A percentile compares a stretch with the other conserved stretches of the same genome.
These are phyloP conservation scores for Pythium vanterpoolii DNA, from an alignment of 352 stramenopile species.

Conservation along the genomic window DNA sequence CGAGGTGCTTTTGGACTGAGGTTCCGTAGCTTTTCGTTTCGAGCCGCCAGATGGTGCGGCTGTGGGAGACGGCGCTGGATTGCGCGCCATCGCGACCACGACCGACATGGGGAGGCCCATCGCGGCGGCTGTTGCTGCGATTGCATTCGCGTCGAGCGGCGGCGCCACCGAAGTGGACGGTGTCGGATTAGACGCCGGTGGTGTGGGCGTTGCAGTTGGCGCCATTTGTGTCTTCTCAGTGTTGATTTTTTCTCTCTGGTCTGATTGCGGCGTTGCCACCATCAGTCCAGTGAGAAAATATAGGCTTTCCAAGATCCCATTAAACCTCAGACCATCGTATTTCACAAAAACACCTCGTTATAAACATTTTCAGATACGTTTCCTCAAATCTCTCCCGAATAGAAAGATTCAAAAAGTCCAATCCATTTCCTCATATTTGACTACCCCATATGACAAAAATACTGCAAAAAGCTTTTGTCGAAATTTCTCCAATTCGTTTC, in stretches of 20 bases:
- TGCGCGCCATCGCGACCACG: too few species aligned
- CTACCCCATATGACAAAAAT: neutral
- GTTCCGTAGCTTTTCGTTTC: neutral
- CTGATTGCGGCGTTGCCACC: neutral
- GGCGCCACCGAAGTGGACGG: neutral
- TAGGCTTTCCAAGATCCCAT: neutral
- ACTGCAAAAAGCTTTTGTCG: neutral
- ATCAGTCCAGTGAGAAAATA: constrained; percentile 24
- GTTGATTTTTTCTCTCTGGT: constrained; percentile 16
- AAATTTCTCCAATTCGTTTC: neutral
- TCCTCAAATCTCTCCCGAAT: too few species aligned
- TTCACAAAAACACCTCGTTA: constrained; percentile 16
- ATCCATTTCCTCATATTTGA: neutral
- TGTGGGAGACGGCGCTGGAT: neutral
- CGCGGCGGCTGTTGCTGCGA: neutral
- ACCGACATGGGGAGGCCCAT: neutral
- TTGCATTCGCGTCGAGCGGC: neutral
- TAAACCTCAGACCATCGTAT: neutral
- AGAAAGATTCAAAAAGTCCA: neutral
- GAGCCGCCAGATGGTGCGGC: neutral
- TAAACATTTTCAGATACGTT: neutral
- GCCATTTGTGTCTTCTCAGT: neutral
- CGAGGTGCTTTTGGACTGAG: neutral
- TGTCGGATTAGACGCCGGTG: neutral
- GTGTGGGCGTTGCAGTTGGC: neutral